A percentile compares a stretch with the other conserved stretches of the same genome.
These are phyloP conservation scores for Pythium sukuiense DNA, from an alignment of 352 stramenopile genomes.

Conservation along the genomic window DNA sequence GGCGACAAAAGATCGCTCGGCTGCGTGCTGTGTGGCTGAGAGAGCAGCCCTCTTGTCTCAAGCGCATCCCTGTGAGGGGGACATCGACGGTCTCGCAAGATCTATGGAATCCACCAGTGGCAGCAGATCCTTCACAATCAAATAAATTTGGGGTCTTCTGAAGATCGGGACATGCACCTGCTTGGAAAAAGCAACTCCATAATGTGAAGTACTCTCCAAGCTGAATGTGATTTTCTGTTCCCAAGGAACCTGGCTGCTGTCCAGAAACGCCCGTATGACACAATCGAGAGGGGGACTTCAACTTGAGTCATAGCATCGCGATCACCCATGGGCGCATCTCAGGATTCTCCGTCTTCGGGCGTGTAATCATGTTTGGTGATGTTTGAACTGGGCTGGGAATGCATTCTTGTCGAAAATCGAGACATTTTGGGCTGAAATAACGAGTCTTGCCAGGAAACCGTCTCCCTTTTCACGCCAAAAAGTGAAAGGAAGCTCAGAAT, in stretches of 20 bases:
- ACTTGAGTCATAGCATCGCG: background rate
- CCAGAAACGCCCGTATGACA: background rate
- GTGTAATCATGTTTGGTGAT: background rate
- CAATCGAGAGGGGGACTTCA: background rate
- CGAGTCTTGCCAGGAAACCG: too few relatives aligned
- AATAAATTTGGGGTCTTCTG: background rate
- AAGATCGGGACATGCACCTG: too few relatives aligned
- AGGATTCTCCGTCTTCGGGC: background rate
- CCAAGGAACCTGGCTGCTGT: background rate
- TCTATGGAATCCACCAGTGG: background rate
- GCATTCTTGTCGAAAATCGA: too few relatives aligned
- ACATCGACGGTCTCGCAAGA: background rate
- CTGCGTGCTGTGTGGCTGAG: background rate
- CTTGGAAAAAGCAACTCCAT: background rate
- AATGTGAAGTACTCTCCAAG: background rate
- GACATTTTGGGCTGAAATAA: too few relatives aligned
- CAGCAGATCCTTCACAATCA: background rate
- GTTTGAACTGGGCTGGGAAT: background rate
- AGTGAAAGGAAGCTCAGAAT: too few relatives aligned
- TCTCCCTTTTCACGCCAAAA: too few relatives aligned
- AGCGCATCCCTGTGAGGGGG: background rate
- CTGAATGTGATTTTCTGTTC: background rate
- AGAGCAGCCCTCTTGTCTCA: background rate
- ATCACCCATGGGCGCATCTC: background rate
- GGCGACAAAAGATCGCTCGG: background rate